Conservation (phyloP, 257 asterid genomes). For the Fraxinus americana region DNA sequence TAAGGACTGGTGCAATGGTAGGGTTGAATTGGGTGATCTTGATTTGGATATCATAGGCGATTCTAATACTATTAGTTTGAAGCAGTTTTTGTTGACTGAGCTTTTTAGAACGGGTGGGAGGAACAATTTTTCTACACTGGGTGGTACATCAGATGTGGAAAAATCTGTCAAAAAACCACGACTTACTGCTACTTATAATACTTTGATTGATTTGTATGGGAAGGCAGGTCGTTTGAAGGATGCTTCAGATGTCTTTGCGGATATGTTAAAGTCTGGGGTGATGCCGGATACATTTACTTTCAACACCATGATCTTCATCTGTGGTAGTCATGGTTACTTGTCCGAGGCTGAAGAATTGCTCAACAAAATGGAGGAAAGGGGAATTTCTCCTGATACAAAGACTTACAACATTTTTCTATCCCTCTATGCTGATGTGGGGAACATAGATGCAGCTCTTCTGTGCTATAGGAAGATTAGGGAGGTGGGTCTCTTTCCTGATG, state of each 20-base stretch:
- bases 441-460: slow-evolving; percentile 59
- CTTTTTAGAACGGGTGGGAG: slow-evolving; percentile 83
- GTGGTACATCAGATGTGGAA: slow-evolving; percentile 35
- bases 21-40: slow-evolving; percentile 63
- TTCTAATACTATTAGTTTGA: slow-evolving; percentile 61
- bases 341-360: slow-evolving; percentile 86
- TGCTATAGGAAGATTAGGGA: slow-evolving; percentile 72
- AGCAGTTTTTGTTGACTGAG: slow-evolving; percentile 74
- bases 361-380: slow-evolving; percentile 74
- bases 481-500: slow-evolving; percentile 85
- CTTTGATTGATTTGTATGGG: slow-evolving; percentile 89
- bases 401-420: slow-evolving; percentile 76
- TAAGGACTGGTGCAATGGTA: slow-evolving; percentile 79
- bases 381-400: slow-evolving; percentile 79
- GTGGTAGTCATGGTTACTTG: slow-evolving; percentile 78
- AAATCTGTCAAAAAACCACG: slow-evolving; percentile 48
- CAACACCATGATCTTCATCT: slow-evolving; percentile 82
- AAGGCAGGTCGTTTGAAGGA: slow-evolving; percentile 84
- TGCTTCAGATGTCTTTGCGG: slow-evolving; percentile 75
- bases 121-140: slow-evolving; percentile 31
- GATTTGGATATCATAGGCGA: slow-evolving; percentile 65
- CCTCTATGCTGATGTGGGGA: slow-evolving; percentile 59
- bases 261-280: slow-evolving; percentile 82
- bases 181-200: slow-evolving; percentile 77
- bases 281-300: slow-evolving; percentile 71